Base-by-base conservation (phyloP, 768 basidiomycete genomes). In the Trametes sanguinea region DNA sequence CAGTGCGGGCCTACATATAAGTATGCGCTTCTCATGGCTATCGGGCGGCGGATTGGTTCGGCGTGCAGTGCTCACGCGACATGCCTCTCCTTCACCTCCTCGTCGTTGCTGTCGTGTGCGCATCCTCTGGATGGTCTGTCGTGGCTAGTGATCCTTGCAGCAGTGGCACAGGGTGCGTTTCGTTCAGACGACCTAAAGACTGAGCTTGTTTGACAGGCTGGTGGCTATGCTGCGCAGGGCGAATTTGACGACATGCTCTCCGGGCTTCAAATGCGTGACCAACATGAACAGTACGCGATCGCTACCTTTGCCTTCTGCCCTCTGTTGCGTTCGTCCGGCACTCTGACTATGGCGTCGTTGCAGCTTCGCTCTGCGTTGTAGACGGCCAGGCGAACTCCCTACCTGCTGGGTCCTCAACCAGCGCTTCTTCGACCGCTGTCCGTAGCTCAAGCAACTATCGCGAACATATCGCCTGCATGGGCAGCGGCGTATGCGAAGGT, bases 401-500 rank as follows among this genome's bases (percentile, higher is more conserved):
- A n/a, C 1, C 47, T 0, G 11, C 30, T 14, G 35, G 35, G 6
- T 37, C 11, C 6, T 16, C 50, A 2, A 33, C 13, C 11, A 9
- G 6, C 2, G 2, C 54, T 3, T 16, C 47, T 9, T 51, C 30
- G 33, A 16, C 27, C 27, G 16, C 44, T 11, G 35, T 48, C 2
- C 2, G 39, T 43, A 10, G 14, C 32, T 6, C n/a, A 16, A 11
- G 11, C 48, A 9, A 46, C 10, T 22, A 67, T 61, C 4, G 62
- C 68, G 2, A 68, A 70, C 48, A 63, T 71, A 45, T 79, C 83
- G 3, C 78, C 80, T 0, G 77, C 81, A 67, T 86, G 85, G 85
- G 67, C 74, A 16, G 75, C 81, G 10, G 85, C 85, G 13, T 82
- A 83, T 54, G 70, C 73, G 3, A 86, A 86, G 76, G 84, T 82